Evolutionary conservation across 306 rosid species (phyloP).

Genomic region (Pyrus pyrifolia): DNA sequence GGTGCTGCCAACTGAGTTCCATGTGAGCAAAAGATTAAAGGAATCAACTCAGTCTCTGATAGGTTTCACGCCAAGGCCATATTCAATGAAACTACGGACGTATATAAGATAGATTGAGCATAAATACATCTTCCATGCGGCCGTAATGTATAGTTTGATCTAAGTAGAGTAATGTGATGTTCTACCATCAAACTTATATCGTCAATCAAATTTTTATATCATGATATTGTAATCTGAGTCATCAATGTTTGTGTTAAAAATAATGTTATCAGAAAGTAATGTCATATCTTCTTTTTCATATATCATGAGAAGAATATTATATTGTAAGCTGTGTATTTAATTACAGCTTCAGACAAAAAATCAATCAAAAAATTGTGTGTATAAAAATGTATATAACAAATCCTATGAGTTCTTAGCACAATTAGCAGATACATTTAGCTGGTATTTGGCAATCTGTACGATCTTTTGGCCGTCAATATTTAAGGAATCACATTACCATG

Average conservation of each 20-base stretch:
- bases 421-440: not conserved
- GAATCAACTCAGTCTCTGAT: not conserved
- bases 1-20: not conserved
- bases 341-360: no score
- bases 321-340: no score
- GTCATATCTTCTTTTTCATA: no score
- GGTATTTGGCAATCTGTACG: not conserved
- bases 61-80: not conserved
- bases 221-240: no score
- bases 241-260: no score
- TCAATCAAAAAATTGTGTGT: no score
- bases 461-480: not conserved
- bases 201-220: no score
- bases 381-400: not conserved
- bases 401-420: not conserved
- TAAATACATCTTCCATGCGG: not conserved
- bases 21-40: not conserved
- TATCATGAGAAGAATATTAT: not conserved
- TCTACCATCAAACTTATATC: not conserved
- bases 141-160: not conserved
- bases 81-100: not conserved
- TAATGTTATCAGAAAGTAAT: no score
- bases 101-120: not conserved
- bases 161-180: not conserved
- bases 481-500: not conserved